Base-by-base conservation (phyloP, 208 protist genomes). In the Herpetomonas muscarum region DNA sequence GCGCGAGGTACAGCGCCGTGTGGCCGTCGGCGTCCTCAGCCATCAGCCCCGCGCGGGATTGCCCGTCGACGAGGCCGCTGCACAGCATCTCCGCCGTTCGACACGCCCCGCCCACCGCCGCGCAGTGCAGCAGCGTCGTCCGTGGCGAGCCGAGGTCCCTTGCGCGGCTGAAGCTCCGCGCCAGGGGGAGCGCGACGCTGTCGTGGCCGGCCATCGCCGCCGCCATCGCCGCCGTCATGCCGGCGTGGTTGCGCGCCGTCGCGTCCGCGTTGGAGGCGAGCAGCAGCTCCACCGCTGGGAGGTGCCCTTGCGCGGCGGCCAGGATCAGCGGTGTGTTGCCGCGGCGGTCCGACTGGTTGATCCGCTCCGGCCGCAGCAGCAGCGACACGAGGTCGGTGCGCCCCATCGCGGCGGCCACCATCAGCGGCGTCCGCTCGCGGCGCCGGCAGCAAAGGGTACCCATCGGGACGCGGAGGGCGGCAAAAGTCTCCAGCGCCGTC, bases 271-370 rank as follows among this genome's bases (percentile, higher is more conserved):
- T 69, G 39, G 77, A 61, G 10, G 76, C 70, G 22, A 95, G 64
- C 22, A 95, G 79, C 24, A 74, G 53, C 62, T 92, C 77, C 19
- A 90, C 82, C 6, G 79, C 63, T 0, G 70, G 53, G 7, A 58
- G 26, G 49, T 90, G 76, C 0, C 88, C 88, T 45, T 61, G 56
- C 6, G 67, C 58, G 10, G 83, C 74, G 21, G 85, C 88, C 17
- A 86, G 67, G 69, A 95, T 82, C 29, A 95, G 76, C 4, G 88
- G 58, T 1, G 88, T 90, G 32, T 78, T 71, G 17, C 85, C 88
- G 6, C 58, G 29, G 2, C 55, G 39, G 52, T 93, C 87, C 49
- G 55, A 64, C 42, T 55, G 44, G 31, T 83, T 75, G 19, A 82
- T 48, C 3, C 61, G 74, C 13, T 59, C 50, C 45, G 67, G 61